Conservation (phyloP, 2,329 filamentous ascomycete species). For the Fusarium oxysporum region DNA sequence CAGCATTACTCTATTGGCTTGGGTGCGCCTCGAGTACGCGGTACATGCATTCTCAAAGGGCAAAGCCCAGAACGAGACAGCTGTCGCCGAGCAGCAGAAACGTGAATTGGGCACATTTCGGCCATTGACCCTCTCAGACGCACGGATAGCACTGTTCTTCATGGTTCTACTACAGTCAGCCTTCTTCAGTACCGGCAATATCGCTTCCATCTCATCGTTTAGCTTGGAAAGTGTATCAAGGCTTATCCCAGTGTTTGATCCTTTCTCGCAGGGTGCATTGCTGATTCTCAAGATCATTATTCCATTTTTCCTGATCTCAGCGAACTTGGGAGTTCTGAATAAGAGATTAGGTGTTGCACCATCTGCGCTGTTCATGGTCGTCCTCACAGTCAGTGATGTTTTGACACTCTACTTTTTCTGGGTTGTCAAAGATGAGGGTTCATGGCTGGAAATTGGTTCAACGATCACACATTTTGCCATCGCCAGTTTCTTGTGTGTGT, state of each 20-base stretch:
- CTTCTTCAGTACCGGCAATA: constrained; percentile 97
- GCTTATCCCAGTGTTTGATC: constrained; percentile 91
- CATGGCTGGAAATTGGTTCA: constrained; percentile 96
- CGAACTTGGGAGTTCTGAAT: constrained; percentile 94
- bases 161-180: constrained; percentile 93
- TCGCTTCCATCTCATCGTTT: constrained; percentile 93
- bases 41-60: constrained; percentile 56
- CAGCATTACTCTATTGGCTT: constrained; percentile 82
- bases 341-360: constrained; percentile 84
- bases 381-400: constrained; percentile 91
- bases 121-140: constrained; percentile 82
- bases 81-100: constrained; percentile 19
- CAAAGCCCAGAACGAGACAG: constrained; percentile 35
- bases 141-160: constrained; percentile 92
- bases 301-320: constrained; percentile 91
- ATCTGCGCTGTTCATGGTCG: constrained; percentile 91
- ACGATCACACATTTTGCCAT: constrained; percentile 97
- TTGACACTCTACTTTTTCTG: constrained; percentile 97
- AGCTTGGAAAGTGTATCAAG: constrained; percentile 90
- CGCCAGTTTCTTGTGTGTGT: constrained; percentile 88
- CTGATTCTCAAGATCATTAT: constrained; percentile 91
- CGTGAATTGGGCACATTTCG: constrained; percentile 59
- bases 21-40: constrained; percentile 91
- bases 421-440: constrained; percentile 95
- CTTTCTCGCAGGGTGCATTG: constrained; percentile 89